Evolutionary conservation across 257 asterid species (phyloP), one percentile per base, ranked within the genome.

Genomic region (Fraxinus americana): DNA sequence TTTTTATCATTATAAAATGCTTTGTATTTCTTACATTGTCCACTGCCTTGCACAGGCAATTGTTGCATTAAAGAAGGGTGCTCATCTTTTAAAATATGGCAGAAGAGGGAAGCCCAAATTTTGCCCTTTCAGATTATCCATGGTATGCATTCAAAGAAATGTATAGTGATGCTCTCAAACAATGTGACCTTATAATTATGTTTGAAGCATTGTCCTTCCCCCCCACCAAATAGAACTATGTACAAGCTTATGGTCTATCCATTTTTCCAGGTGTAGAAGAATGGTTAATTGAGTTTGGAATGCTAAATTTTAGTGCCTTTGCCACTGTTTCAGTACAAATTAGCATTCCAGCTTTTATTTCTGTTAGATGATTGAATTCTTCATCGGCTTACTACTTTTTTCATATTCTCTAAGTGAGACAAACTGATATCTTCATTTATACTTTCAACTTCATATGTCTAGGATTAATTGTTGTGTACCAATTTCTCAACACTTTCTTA

Each of bases 61-160:
- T 79, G 83, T 87, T 65, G 80, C 87, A 30, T 73, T 87, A 81
- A 87, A 85, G 86, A 87, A 87, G 84, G 91, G 91, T 38, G 85
- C 89, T 14, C 85, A 85, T 80, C 88, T 87, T 77, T 72, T 87
- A 67, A 85, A 81, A 82, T 85, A 78, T 67, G 79, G 86, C 57
- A 82, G 86, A 77, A 81, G 85, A 77, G 91, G 91, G 57, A 87
- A 87, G 77, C 89, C 86, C 48, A 87, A 87, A 82, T 85, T 87
- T 73, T 85, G 89, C 74, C 87, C 91, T 73, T 84, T 87, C 77
- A 79, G 87, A 77, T 83, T 87, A 63, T 87, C 91, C 57, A 76
- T 80, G 89, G 91, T 87, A 57, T 21, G 66, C 66, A 57, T 57
- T 57, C 66, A 57, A 57, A 45, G n/a, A 45, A 45, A 13, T 54